Percentiles rank a stretch among this genome's conserved stretches.
These are phyloP conservation scores for Enteropsectra breve DNA, from an alignment of 371 early-diverging fungal species.

Conservation along the genomic window DNA sequence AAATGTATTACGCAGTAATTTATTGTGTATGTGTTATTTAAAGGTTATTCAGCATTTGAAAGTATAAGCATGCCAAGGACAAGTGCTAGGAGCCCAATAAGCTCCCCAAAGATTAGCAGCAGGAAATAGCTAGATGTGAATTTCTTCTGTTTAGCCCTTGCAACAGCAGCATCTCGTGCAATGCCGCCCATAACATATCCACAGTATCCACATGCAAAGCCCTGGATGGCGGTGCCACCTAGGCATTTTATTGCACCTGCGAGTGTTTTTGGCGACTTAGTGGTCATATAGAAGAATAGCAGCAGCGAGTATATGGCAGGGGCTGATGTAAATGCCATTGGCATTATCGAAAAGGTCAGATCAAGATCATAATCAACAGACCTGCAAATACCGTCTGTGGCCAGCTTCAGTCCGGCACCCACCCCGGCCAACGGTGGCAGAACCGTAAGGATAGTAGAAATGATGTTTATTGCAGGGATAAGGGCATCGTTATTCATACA, in stretches of 20 bases:
- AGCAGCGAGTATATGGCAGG: conserved; percentile 54
- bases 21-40: neutral
- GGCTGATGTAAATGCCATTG: conserved; percentile 57
- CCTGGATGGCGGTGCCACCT: conserved; percentile 49
- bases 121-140: conserved; percentile 55
- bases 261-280: conserved; percentile 22
- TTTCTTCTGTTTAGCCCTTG: conserved; percentile 58
- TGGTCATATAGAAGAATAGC: conserved; percentile 47
- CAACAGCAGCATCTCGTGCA: conserved; percentile 51
- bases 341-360: conserved; percentile 51
- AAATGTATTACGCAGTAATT: too few species aligned
- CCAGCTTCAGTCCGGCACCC: conserved; percentile 49
- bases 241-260: conserved; percentile 35
- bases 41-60: conserved; percentile 19
- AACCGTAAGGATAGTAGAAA: conserved; percentile 34
- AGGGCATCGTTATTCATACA: neutral
- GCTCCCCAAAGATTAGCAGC: conserved; percentile 59
- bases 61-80: conserved; percentile 52
- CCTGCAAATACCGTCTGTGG: conserved; percentile 54
- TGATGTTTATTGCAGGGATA: conserved; percentile 13
- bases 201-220: conserved; percentile 50
- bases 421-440: conserved; percentile 55
- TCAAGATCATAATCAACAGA: conserved; percentile 50
- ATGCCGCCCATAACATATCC: conserved; percentile 54
- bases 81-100: conserved; percentile 55